Percentiles rank a stretch among this genome's conserved stretches.
These are phyloP conservation scores for Yarrowia sp. DNA, from an alignment of 805 yeast genomes.

Conservation along the genomic window DNA sequence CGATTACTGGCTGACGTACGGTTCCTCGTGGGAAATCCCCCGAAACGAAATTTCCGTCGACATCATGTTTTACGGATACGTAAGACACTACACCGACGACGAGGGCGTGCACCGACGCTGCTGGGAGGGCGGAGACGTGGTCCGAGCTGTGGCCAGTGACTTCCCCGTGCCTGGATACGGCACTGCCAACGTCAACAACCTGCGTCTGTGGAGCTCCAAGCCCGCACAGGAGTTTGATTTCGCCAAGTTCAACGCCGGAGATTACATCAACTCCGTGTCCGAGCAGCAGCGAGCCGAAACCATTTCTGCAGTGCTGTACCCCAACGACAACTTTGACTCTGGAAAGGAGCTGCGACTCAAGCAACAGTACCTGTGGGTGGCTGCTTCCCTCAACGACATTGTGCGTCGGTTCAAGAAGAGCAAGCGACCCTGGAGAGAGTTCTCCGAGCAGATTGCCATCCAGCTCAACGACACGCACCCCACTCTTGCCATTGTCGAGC, in stretches of 20 bases:
- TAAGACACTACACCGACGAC: constrained; percentile 48
- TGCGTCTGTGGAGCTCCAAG: constrained; percentile 84
- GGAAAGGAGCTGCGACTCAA: constrained; percentile 91
- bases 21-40: constrained; percentile 92
- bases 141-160: constrained; percentile 85
- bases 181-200: constrained; percentile 77
- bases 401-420: constrained; percentile 83
- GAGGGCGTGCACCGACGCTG: constrained; percentile 56
- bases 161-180: constrained; percentile 86
- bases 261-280: constrained; percentile 76
- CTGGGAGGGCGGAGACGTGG: constrained; percentile 89
- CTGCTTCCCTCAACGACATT: constrained; percentile 88
- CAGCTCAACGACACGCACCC: constrained; percentile 96
- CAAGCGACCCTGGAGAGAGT: constrained; percentile 71
- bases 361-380: constrained; percentile 96
- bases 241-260: constrained; percentile 86
- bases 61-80: constrained; percentile 83
- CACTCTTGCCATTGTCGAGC: constrained; percentile 83
- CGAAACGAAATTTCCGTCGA: constrained; percentile 85
- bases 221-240: constrained; percentile 92
- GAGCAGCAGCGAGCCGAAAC: constrained; percentile 88
- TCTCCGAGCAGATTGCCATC: constrained; percentile 82
- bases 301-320: constrained; percentile 87
- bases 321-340: constrained; percentile 86
- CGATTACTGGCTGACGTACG: constrained; percentile 85